Evolutionary conservation across 345 rosid genomes (phyloP).

Genomic region (Carallia brachiata): DNA sequence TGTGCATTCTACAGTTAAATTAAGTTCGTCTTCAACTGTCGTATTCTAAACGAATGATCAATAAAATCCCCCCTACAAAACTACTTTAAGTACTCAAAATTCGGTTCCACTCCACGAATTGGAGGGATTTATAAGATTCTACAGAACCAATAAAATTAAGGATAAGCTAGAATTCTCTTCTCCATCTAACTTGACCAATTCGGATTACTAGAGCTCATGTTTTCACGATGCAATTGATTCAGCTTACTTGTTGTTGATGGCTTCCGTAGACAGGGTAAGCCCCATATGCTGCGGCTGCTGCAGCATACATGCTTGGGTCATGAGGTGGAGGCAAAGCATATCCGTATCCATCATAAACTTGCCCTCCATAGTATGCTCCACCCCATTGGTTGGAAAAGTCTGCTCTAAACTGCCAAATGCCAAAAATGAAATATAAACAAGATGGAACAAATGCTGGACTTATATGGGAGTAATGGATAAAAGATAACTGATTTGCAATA

Average conservation of each 20-base stretch:
- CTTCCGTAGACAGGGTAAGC: conserved; percentile 74
- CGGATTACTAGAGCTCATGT: conserved; percentile 24
- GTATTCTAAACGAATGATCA: conserved; percentile 29
- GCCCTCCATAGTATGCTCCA: conserved; percentile 76
- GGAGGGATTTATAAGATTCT: conserved; percentile 45
- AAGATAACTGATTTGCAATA: neutral
- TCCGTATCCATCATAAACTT: conserved; percentile 78
- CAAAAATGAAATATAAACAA: neutral
- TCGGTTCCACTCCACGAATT: conserved; percentile 53
- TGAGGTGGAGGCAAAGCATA: conserved; percentile 69
- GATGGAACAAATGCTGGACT: neutral
- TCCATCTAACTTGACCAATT: conserved; percentile 21
- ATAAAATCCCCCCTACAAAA: conserved; percentile 38
- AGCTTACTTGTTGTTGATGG: conserved; percentile 95
- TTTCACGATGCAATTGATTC: conserved; percentile 23
- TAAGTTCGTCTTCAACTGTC: no score
- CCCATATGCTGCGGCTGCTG: conserved; percentile 61
- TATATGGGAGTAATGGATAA: neutral
- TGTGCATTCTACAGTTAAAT: no score
- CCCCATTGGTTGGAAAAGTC: conserved; percentile 82
- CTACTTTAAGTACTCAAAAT: conserved; percentile 54
- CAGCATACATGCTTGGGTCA: conserved; percentile 72
- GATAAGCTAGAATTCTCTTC: conserved; percentile 25
- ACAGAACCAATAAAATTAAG: conserved; percentile 30
- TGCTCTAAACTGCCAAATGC: conserved; percentile 50